A percentile compares a stretch with the other conserved stretches of the same genome.
Conservation (phyloP, 306 rosid genomes). For the Cucumis melo region DNA sequence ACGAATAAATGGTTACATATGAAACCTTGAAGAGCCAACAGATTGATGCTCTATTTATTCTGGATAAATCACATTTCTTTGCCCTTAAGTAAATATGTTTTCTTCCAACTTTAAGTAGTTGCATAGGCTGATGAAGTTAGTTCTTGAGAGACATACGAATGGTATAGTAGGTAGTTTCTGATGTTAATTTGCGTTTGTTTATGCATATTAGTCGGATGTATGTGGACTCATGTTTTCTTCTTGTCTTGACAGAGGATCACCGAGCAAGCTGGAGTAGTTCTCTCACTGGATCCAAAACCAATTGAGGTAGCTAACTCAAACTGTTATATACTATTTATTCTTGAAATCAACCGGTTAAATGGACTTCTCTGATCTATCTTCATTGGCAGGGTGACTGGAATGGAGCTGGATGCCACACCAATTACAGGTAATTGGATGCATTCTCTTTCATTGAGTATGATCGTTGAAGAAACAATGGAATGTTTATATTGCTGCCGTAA, state of each 20-base stretch:
- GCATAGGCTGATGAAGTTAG: not conserved
- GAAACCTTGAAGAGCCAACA: not conserved
- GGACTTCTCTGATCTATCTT: constrained; percentile 9
- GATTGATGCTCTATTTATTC: not conserved
- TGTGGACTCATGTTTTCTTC: not conserved
- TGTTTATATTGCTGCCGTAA: not conserved
- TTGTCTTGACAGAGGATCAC: constrained; percentile 73
- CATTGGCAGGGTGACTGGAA: constrained; percentile 91
- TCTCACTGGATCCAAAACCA: constrained; percentile 95
- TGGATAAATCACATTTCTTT: not conserved
- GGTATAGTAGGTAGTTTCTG: not conserved
- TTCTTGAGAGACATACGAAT: not conserved
- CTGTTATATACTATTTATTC: not conserved
- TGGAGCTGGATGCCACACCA: constrained; percentile 98
- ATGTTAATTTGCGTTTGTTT: not conserved
- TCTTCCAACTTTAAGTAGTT: not conserved
- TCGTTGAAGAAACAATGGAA: not conserved
- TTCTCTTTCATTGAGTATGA: not conserved
- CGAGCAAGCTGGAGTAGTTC: constrained; percentile 96
- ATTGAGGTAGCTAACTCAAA: constrained; percentile 55
- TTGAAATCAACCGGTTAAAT: not conserved
- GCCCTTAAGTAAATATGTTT: not conserved
- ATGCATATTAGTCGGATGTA: not conserved
- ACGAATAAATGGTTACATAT: no score
- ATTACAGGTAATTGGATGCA: constrained; percentile 52